Evolutionary conservation across 2,329 filamentous ascomycete genomes (phyloP), one percentile per base, ranked within the genome.

Genomic region (Aspergillus sp.): DNA sequence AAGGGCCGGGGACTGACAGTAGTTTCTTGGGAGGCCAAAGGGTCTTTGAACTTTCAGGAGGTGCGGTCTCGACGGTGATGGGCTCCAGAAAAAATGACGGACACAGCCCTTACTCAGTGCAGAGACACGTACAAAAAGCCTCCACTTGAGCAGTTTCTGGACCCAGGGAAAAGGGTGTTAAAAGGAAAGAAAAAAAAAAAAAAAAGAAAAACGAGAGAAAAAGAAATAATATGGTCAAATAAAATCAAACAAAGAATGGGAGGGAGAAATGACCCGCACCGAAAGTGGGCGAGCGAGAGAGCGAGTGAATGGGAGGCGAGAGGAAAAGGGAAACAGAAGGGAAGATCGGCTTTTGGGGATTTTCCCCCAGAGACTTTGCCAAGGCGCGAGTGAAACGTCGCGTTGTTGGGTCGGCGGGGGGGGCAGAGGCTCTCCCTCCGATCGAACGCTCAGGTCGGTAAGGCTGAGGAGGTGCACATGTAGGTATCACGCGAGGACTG

Each of bases 321-420:
- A 52, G 29, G 29, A 18, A 54, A 42, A 54, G 39, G 24, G 36
- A 26, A 36, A 54, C 18, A 26, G 24, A 36, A 54, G 31, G 22
- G 18, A 16, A 42, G 39, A 39, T 29, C 24, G 18, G 53, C 22
- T 42, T 31, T 32, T 50, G 39, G 49, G 46, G 42, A 47, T 55
- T 24, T 58, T 46, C 51, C 57, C 56, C 52, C 42, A 51, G 49
- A 58, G 52, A 26, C 50, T 26, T 55, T 58, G 64, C 63, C 63
- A 64, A 66, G 64, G 62, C 63, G 57, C 60, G 55, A 53, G 60
- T 61, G 62, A 67, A 61, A 65, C 58, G 63, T 63, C 49, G 66
- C 60, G 52, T 49, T 57, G 52, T 39, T 42, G 36, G 36, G 53
- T 55, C 60, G 54, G 59, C 52, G 49, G 63, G 63, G 58, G 65